Conservation (phyloP, 169 alveolate genomes). For the Plasmodium malariae region DNA sequence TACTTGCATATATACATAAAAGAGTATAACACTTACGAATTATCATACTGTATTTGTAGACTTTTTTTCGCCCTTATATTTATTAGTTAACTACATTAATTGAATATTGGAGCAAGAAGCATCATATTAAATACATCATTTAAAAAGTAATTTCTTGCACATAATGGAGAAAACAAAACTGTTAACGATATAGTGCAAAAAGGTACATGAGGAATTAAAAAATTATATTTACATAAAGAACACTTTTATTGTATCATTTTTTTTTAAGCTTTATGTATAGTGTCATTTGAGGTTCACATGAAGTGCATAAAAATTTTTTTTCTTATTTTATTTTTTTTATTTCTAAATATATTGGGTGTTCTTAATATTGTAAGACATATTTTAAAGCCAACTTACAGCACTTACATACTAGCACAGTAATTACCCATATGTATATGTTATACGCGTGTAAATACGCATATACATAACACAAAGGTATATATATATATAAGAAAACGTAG, state of each 20-base stretch:
- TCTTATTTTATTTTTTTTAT: background rate
- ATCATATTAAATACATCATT: too few relatives aligned
- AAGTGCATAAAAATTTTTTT: background rate
- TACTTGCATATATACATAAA: background rate
- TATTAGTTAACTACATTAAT: too few relatives aligned
- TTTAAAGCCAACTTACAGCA: background rate
- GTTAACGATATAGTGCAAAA: background rate
- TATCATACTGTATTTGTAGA: too few relatives aligned
- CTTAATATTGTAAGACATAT: background rate
- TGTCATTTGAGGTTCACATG: background rate
- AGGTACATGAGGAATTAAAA: background rate
- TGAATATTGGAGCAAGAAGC: too few relatives aligned
- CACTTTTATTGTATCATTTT: background rate
- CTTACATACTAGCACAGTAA: background rate
- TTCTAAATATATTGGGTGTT: constrained; percentile 1
- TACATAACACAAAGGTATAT: background rate
- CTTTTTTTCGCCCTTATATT: too few relatives aligned
- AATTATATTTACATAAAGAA: background rate
- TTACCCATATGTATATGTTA: background rate
- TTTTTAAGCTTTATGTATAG: background rate
- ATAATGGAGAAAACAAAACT: too few relatives aligned
- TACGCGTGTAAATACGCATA: background rate
- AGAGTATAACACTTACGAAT: too few relatives aligned
- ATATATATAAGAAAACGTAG: too few relatives aligned
- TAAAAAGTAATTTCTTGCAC: too few relatives aligned